phyloP scores from a whole-genome alignment of 768 basidiomycete genomes.

The Melanogaster broomeanus region DNA sequence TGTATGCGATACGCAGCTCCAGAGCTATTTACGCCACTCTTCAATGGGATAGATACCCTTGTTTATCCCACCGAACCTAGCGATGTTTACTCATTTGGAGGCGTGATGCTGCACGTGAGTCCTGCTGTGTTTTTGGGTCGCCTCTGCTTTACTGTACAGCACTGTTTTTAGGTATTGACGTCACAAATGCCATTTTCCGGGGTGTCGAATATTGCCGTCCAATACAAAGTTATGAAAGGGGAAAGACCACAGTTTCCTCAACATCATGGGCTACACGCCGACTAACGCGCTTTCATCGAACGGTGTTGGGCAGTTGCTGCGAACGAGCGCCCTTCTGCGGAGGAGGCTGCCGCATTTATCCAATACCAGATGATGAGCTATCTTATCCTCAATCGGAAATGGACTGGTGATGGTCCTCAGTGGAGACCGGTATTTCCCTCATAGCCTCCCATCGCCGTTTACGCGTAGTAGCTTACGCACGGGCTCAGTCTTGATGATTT shows the following conservation, averaged over 20 bases:
- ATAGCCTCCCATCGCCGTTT: no score
- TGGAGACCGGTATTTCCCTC: neutral
- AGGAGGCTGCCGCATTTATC: neutral
- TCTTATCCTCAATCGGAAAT: neutral
- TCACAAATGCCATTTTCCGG: neutral
- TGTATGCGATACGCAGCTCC: conserved; percentile 48
- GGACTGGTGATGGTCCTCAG: neutral
- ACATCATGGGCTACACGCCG: neutral
- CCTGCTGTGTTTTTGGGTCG: neutral
- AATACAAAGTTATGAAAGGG: neutral
- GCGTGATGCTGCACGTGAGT: conserved; percentile 26
- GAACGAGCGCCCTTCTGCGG: neutral
- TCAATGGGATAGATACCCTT: conserved; percentile 15
- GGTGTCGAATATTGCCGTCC: conserved; percentile 1
- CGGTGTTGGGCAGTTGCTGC: neutral
- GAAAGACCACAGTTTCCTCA: neutral
- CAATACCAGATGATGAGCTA: neutral
- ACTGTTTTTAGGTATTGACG: neutral
- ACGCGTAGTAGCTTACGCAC: no score
- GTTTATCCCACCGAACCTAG: neutral
- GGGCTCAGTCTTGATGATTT: no score
- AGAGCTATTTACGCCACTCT: conserved; percentile 23
- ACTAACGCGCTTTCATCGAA: conserved; percentile 1
- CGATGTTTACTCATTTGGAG: conserved; percentile 15
- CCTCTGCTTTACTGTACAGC: conserved; percentile 14